Evolutionary conservation across 441 rosid species (phyloP), one percentile per base, ranked within the genome.

Genomic region (Dalechampia spathulata): DNA sequence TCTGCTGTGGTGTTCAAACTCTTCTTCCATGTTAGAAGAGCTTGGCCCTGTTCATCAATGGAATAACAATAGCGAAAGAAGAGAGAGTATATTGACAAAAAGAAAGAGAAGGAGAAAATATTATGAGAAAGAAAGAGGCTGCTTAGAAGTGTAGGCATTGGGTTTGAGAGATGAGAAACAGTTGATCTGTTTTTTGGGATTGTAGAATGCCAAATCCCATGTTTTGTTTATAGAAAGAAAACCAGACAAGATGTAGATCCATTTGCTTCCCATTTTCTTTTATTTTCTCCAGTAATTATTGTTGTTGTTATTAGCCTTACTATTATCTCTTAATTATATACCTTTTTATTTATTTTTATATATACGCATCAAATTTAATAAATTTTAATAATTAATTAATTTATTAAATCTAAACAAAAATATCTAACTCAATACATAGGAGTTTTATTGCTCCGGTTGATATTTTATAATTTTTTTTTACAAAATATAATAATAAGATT

Each of bases 141-240:
- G 45, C 75, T 77, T 79, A 52, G 78, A 71, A 68, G 40, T 67
- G 74, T 77, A 76, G 92, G 72, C 88, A 80, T 85, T 79, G 75
- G 58, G 75, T 73, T 63, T 64, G 65, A 50, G 75, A 67, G 76
- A 70, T 47, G 69, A 61, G 19, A 61, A 71, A 69, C 64, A 61
- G 78, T 40, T 69, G 78, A 71, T 68, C 66, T 78, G 90, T 74
- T 65, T 74, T 89, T 75, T 30, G 97, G 95, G 95, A 89, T 89
- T 84, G 97, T 69, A 63, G 86, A 89, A 83, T 82, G 83, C 12
- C 71, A 73, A 83, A 80, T 77, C 87, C 89, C 84, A 85, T 80
- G 90, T 79, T 83, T 85, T 77, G 87, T 80, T 85, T 85, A 85
- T 79, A 85, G 77, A 68, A 76, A 64, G 73, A 76, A 77, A 67